Evolutionary conservation across 441 rosid genomes (phyloP).

Genomic region (Populus hybrid): DNA sequence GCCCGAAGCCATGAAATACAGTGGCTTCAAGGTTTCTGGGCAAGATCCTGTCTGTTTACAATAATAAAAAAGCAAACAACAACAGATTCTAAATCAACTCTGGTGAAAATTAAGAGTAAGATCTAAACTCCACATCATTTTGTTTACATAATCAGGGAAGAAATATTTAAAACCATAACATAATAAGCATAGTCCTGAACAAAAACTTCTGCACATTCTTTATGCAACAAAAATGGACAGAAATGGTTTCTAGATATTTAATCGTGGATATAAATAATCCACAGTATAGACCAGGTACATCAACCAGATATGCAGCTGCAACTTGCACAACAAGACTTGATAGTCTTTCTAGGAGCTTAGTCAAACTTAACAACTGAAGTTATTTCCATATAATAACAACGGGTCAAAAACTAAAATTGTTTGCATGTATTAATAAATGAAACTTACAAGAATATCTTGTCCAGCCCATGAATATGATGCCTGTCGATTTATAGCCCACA

Average conservation of each 20-base stretch:
- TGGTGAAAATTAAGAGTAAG: not conserved
- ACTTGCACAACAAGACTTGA: not conserved
- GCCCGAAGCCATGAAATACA: not conserved
- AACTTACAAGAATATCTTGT: slow-evolving; percentile 93
- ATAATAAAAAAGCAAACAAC: too few relatives aligned
- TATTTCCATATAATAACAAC: not conserved
- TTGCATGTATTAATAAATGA: slow-evolving; percentile 4
- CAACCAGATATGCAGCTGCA: not conserved
- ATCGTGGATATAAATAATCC: not conserved
- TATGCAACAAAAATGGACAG: not conserved
- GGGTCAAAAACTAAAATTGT: slow-evolving; percentile 7
- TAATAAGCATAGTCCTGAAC: not conserved
- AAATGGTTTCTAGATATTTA: not conserved
- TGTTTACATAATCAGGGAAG: not conserved
- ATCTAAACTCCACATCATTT: not conserved
- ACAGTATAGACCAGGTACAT: not conserved
- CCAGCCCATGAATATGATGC: slow-evolving; percentile 87
- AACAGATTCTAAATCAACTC: not conserved
- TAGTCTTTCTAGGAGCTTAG: not conserved
- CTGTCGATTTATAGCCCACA: slow-evolving; percentile 70
- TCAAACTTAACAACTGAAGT: not conserved
- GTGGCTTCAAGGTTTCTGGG: not conserved
- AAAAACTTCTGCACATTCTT: not conserved
- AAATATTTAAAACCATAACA: too few relatives aligned
- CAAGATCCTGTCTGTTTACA: not conserved